Conservation (phyloP, 192 early-diverging fungal species). For the Backusella australiensis region DNA sequence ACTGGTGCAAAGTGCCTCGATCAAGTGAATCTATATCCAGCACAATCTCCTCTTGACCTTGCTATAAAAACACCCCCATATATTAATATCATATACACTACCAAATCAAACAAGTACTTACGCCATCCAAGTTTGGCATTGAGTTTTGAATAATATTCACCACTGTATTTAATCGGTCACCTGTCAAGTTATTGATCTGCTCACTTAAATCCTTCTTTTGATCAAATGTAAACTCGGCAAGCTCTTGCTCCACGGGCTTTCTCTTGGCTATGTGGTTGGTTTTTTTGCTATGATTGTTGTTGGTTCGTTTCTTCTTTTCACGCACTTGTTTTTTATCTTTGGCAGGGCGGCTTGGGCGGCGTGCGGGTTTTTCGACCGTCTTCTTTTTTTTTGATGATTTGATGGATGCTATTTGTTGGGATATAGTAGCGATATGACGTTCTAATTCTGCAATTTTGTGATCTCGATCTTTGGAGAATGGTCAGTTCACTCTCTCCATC, state of each 20-base stretch:
- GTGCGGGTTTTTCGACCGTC: constrained; percentile 15
- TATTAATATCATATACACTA: background rate
- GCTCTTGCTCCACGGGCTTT: constrained; percentile 30
- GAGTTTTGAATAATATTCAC: constrained; percentile 70
- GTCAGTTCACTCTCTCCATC: background rate
- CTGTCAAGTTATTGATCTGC: constrained; percentile 58
- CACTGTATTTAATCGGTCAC: constrained; percentile 64
- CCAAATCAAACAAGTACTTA: constrained; percentile 32
- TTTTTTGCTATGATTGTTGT: background rate
- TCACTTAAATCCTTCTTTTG: constrained; percentile 86
- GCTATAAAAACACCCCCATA: constrained; percentile 2
- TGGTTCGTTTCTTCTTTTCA: constrained; percentile 12
- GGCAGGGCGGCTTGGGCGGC: background rate
- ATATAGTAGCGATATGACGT: constrained; percentile 37
- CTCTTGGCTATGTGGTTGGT: background rate
- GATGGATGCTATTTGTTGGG: constrained; percentile 41
- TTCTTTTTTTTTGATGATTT: constrained; percentile 30
- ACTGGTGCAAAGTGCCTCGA: constrained; percentile 73
- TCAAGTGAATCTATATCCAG: constrained; percentile 93
- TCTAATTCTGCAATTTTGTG: constrained; percentile 39
- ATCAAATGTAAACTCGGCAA: constrained; percentile 70
- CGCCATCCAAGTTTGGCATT: constrained; percentile 58
- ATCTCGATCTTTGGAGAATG: constrained; percentile 20
- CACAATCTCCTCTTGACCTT: constrained; percentile 88
- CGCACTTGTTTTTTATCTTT: constrained; percentile 9